A percentile compares a stretch with the other conserved stretches of the same genome.
phyloP scores from a whole-genome alignment of 2,329 filamentous ascomycete genomes.

The Exophiala sp. region DNA sequence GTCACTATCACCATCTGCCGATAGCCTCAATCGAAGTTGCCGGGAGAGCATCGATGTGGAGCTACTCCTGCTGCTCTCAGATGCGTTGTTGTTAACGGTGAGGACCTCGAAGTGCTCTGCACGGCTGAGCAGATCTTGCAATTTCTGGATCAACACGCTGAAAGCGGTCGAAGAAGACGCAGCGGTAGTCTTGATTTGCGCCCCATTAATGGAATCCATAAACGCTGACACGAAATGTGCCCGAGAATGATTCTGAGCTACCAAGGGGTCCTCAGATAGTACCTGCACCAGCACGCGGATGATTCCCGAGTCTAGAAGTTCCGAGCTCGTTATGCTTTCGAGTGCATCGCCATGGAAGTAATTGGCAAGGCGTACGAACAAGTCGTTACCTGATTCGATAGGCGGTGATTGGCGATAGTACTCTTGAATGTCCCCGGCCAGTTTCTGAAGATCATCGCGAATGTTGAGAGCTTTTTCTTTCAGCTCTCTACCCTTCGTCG shows the following conservation, averaged over 20 bases:
- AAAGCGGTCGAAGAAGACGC: slow-evolving; percentile 74
- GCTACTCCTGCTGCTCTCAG: slow-evolving; percentile 85
- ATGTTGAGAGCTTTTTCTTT: slow-evolving; percentile 76
- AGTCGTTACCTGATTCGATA: slow-evolving; percentile 50
- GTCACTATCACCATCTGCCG: slow-evolving; percentile 85
- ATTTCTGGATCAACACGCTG: slow-evolving; percentile 84
- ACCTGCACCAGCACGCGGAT: slow-evolving; percentile 79
- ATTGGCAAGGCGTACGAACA: slow-evolving; percentile 72
- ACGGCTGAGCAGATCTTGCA: slow-evolving; percentile 92
- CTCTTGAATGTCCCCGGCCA: slow-evolving; percentile 68
- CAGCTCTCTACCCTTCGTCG: slow-evolving; percentile 68
- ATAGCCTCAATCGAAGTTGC: slow-evolving; percentile 82
- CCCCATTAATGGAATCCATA: slow-evolving; percentile 67
- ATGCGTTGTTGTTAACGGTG: slow-evolving; percentile 88
- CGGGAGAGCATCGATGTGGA: slow-evolving; percentile 95
- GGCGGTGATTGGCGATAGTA: slow-evolving; percentile 55
- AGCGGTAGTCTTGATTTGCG: slow-evolving; percentile 62
- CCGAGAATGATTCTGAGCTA: slow-evolving; percentile 54
- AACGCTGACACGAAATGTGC: slow-evolving; percentile 87
- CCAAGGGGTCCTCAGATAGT: slow-evolving; percentile 46
- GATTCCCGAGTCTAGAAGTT: slow-evolving; percentile 84
- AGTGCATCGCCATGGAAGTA: slow-evolving; percentile 87
- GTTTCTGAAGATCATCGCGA: slow-evolving; percentile 64
- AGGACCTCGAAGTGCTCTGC: slow-evolving; percentile 98
- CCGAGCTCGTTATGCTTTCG: slow-evolving; percentile 92